Percentiles rank a stretch among this genome's conserved stretches.
Evolutionary conservation across 805 yeast genomes (phyloP).

Genomic region (Zygotorulaspora danielsina): DNA sequence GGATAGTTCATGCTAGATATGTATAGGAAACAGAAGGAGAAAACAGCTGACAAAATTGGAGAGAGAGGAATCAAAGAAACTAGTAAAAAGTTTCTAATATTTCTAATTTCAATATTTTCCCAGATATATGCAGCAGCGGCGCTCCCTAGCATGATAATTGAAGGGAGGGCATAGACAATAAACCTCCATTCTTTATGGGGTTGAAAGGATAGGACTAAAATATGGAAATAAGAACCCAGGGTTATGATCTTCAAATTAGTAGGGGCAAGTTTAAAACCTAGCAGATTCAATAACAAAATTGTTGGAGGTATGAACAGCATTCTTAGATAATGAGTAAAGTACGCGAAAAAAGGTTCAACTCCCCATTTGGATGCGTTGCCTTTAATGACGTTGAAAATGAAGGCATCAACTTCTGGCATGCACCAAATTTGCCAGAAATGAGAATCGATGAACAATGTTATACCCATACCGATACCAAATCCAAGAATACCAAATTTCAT

Average conservation of each 20-base stretch:
- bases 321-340: conserved; percentile 47
- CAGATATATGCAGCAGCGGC: conserved; percentile 47
- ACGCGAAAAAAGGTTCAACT: conserved; percentile 64
- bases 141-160: conserved; percentile 60
- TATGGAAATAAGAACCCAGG: conserved; percentile 49
- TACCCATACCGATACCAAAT: conserved; percentile 42
- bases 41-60: conserved; percentile 35
- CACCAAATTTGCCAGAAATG: conserved; percentile 62
- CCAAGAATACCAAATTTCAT: conserved; percentile 46
- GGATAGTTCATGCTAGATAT: conserved; percentile 79
- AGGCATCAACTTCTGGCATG: conserved; percentile 74
- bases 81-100: conserved; percentile 25
- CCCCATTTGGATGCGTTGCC: conserved; percentile 85
- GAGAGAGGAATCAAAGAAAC: conserved; percentile 34
- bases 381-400: conserved; percentile 67
- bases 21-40: conserved; percentile 51
- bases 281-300: conserved; percentile 38
- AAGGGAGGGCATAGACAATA: conserved; percentile 69
- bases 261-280: conserved; percentile 39
- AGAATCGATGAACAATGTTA: conserved; percentile 55
- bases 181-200: conserved; percentile 96
- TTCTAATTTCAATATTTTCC: conserved; percentile 32
- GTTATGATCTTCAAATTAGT: conserved; percentile 44
- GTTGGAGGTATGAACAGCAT: conserved; percentile 46
- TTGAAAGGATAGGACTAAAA: conserved; percentile 67